These are phyloP conservation scores for Jaltomata sinuosa DNA, from an alignment of 257 asterid genomes.

Conservation along the genomic window DNA sequence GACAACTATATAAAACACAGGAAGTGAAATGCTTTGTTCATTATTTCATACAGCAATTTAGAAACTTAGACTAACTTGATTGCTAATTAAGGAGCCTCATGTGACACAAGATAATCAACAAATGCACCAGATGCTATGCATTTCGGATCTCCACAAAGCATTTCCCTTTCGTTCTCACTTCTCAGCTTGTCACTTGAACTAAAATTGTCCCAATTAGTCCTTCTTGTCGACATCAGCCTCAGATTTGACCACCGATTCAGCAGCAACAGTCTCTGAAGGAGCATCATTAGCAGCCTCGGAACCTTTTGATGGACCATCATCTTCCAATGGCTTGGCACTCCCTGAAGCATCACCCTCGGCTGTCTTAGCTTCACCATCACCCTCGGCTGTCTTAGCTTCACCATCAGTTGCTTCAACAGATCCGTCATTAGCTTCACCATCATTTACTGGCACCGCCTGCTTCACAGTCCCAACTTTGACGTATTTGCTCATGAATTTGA, in stretches of 20 bases:
- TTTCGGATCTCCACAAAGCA: not conserved
- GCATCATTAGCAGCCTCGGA: constrained; percentile 11
- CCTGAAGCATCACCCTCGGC: constrained; percentile 9
- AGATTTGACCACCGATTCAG: constrained; percentile 19
- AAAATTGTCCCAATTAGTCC: constrained; percentile 18
- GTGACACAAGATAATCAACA: not conserved
- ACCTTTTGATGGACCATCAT: not conserved
- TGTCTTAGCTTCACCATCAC: not conserved
- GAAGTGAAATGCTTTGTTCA: not conserved
- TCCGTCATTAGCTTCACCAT: constrained; percentile 25
- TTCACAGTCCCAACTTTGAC: constrained; percentile 89
- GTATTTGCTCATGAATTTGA: constrained; percentile 96
- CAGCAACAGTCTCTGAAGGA: constrained; percentile 16
- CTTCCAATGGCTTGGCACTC: not conserved
- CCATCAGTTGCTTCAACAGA: constrained; percentile 9
- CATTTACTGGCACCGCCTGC: constrained; percentile 34
- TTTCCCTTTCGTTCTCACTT: not conserved
- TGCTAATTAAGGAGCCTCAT: not conserved
- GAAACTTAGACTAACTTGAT: not conserved
- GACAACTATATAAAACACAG: not conserved
- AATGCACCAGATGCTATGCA: not conserved
- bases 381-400: constrained; percentile 14
- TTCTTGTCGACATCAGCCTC: constrained; percentile 31
- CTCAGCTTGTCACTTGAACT: not conserved
- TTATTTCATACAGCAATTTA: not conserved